Evolutionary conservation across 495 filamentous ascomycete genomes (phyloP).

Genomic region (Articulospora tetracladia): DNA sequence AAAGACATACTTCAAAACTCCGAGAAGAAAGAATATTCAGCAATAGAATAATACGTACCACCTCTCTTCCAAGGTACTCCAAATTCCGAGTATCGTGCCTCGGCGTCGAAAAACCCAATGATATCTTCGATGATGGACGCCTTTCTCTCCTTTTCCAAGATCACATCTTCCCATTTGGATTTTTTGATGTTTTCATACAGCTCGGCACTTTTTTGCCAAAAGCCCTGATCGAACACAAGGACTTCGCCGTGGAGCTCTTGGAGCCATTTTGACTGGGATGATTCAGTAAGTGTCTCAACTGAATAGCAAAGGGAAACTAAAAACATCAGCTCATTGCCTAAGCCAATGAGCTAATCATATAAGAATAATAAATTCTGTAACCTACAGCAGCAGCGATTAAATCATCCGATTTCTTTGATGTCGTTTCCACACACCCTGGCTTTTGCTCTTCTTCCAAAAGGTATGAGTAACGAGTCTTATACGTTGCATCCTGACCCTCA

Average conservation of each 20-base stretch:
- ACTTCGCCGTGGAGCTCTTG: slow-evolving; percentile 56
- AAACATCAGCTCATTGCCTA: no score
- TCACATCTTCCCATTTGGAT: slow-evolving; percentile 59
- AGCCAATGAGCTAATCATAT: no score
- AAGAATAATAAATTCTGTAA: no score
- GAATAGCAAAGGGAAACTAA: not conserved
- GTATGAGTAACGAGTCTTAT: slow-evolving; percentile 39
- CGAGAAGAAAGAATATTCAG: not conserved
- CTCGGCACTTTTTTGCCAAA: slow-evolving; percentile 55
- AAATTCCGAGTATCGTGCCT: slow-evolving; percentile 49
- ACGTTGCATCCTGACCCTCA: slow-evolving; percentile 40
- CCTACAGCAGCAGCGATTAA: slow-evolving; percentile 44
- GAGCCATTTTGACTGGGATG: slow-evolving; percentile 33
- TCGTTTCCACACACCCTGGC: not conserved
- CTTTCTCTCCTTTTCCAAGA: slow-evolving; percentile 61
- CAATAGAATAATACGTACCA: not conserved
- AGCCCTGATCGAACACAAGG: slow-evolving; percentile 58
- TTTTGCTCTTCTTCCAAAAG: slow-evolving; percentile 34
- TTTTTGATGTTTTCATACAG: slow-evolving; percentile 54
- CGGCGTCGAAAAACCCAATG: slow-evolving; percentile 52
- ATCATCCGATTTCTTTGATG: slow-evolving; percentile 37
- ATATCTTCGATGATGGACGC: slow-evolving; percentile 54
- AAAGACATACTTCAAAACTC: slow-evolving; percentile 42
- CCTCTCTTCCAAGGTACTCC: slow-evolving; percentile 58
- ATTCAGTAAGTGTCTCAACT: not conserved